phyloP scores from a whole-genome alignment of 108 stramenopile species.

The Skeletonema menzelii region DNA sequence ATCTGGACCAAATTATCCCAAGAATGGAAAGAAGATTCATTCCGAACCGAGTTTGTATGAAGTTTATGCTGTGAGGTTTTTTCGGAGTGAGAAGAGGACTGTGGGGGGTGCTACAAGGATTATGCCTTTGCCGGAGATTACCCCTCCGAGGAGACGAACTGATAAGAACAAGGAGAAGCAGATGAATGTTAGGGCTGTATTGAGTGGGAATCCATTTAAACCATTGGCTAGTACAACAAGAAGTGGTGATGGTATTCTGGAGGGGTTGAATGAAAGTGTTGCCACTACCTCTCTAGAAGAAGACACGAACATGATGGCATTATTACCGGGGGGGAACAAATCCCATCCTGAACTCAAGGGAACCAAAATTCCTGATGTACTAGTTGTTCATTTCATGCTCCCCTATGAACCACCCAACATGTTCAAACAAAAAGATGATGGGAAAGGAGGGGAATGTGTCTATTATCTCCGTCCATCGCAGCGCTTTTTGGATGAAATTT shows the following conservation, averaged over 20 bases:
- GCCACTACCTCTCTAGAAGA: not conserved
- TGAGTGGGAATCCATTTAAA: not conserved
- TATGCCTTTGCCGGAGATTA: constrained; percentile 38
- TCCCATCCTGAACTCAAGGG: constrained; percentile 34
- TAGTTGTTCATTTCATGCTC: constrained; percentile 52
- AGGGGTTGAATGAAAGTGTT: not conserved
- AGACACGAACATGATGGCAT: constrained; percentile 1
- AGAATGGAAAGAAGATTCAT: constrained; percentile 43
- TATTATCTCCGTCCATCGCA: constrained; percentile 50
- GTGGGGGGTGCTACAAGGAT: constrained; percentile 42
- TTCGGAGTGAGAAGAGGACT: constrained; percentile 30
- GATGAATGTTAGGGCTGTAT: not conserved
- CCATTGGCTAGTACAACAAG: not conserved
- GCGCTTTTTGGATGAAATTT: constrained; percentile 49
- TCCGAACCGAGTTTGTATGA: constrained; percentile 45
- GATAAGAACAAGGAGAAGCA: too few species aligned
- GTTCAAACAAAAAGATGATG: constrained; percentile 54
- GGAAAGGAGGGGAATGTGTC: constrained; percentile 47
- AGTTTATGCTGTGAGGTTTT: constrained; percentile 46
- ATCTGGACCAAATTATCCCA: constrained; percentile 52
- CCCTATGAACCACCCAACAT: constrained; percentile 53
- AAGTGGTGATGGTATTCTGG: not conserved
- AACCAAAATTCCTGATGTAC: constrained; percentile 46
- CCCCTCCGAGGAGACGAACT: not conserved
- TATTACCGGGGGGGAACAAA: not conserved